These are phyloP conservation scores for Apiosordaria backusii DNA, from an alignment of 495 filamentous ascomycete species.

Conservation along the genomic window DNA sequence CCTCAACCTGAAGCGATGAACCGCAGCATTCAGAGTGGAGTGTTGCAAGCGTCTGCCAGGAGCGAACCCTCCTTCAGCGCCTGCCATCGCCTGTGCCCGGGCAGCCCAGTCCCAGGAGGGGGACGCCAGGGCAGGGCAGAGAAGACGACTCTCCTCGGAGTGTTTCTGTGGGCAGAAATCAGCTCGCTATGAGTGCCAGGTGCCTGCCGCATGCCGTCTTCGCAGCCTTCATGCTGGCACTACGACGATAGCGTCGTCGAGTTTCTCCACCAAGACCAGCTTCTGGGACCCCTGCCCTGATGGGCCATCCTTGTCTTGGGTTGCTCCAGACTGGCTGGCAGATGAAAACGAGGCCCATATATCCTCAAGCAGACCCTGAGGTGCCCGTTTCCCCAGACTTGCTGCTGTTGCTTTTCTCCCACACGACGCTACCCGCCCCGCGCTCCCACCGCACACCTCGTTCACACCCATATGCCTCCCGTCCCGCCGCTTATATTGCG, in stretches of 20 bases:
- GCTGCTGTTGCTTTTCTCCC: conserved; percentile 11
- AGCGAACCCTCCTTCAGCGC: conserved; percentile 5
- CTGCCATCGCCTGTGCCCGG: conserved; percentile 4
- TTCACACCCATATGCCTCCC: conserved; percentile 28
- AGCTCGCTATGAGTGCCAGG: background rate
- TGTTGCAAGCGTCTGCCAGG: background rate
- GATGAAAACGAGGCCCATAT: conserved; percentile 30
- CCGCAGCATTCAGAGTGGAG: conserved; percentile 14
- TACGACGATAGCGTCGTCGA: conserved; percentile 23
- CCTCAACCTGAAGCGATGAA: conserved; percentile 10
- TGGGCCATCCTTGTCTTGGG: conserved; percentile 25
- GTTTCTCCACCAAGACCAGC: conserved; percentile 33
- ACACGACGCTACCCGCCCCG: conserved; percentile 18
- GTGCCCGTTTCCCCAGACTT: conserved; percentile 23
- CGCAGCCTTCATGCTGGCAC: conserved; percentile 6
- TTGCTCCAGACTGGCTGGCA: conserved; percentile 19
- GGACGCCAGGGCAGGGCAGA: background rate
- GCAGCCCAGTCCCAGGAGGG: background rate
- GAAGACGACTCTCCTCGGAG: background rate
- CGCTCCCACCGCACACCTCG: conserved; percentile 15
- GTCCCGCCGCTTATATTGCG: conserved; percentile 41
- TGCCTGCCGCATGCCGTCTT: conserved; percentile 1
- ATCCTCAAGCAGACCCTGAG: conserved; percentile 33
- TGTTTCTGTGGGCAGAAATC: background rate
- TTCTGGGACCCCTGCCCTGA: conserved; percentile 28